These are phyloP conservation scores for Serendipita indica DNA, from an alignment of 768 basidiomycete genomes.

Conservation along the genomic window DNA sequence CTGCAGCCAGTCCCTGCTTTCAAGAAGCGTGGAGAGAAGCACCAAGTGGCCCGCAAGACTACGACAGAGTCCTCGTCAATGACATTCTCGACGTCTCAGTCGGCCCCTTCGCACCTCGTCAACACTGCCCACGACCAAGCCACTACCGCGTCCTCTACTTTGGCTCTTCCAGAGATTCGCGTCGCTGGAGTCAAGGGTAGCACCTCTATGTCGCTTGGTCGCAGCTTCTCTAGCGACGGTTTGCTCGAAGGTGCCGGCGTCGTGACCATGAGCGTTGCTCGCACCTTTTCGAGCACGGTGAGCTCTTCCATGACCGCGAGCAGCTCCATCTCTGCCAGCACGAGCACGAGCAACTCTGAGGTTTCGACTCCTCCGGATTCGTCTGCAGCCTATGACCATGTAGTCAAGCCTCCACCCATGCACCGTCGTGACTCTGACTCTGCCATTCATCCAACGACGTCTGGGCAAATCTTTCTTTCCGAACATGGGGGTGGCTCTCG, in stretches of 20 bases:
- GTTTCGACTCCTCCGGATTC: background rate
- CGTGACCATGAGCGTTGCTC: background rate
- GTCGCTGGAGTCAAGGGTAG: background rate
- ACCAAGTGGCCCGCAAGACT: background rate
- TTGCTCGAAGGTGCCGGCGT: background rate
- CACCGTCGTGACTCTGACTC: background rate
- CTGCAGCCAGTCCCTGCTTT: background rate
- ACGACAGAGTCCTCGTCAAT: background rate
- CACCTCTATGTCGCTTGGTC: background rate
- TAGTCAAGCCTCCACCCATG: background rate
- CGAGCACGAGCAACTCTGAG: background rate
- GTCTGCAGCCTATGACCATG: background rate
- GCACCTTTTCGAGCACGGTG: background rate
- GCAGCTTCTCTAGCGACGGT: background rate
- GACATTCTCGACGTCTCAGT: background rate
- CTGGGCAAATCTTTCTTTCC: background rate
- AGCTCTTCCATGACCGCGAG: background rate
- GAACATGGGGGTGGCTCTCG: background rate
- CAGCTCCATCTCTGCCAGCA: background rate
- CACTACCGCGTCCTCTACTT: background rate
- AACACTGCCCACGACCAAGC: background rate
- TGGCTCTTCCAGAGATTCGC: background rate
- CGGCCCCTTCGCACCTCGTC: background rate
- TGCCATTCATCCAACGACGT: background rate
- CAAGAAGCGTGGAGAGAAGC: background rate